Percentiles rank a stretch among this genome's conserved stretches.
phyloP scores from a whole-genome alignment of 257 asterid species.

The Solanum sejunctum region DNA sequence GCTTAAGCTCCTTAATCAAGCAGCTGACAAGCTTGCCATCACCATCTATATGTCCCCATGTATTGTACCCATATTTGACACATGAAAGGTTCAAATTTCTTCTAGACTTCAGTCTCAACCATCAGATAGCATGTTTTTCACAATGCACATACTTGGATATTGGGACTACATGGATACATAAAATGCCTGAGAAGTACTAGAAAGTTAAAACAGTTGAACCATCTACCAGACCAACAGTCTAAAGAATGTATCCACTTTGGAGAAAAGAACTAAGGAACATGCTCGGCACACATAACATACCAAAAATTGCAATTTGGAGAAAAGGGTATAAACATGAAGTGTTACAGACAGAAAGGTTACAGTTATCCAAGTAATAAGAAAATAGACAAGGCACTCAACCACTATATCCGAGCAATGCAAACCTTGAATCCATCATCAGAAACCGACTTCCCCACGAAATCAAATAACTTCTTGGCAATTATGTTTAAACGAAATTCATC shows the following conservation, averaged over 20 bases:
- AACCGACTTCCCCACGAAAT: conserved; percentile 77
- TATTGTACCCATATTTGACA: not conserved
- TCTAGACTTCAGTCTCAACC: not conserved
- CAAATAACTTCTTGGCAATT: conserved; percentile 76
- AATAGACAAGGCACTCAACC: not conserved
- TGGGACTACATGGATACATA: not conserved
- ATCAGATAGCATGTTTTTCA: not conserved
- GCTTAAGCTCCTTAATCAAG: not conserved
- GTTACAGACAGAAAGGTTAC: not conserved
- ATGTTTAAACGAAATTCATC: conserved; percentile 76
- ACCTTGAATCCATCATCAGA: conserved; percentile 93
- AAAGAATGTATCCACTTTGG: not conserved
- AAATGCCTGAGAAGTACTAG: not conserved
- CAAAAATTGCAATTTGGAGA: not conserved
- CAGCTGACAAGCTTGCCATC: not conserved
- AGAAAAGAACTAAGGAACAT: not conserved
- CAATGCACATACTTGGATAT: not conserved
- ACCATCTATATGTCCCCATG: not conserved
- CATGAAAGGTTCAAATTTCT: not conserved
- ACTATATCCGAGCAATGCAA: not conserved
- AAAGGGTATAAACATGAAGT: not conserved
- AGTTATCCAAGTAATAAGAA: not conserved
- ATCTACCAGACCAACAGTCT: not conserved
- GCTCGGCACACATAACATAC: not conserved
- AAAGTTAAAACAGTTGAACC: not conserved